These are phyloP conservation scores for Aurinia saxatilis DNA, from an alignment of 345 rosid genomes.

Conservation along the genomic window DNA sequence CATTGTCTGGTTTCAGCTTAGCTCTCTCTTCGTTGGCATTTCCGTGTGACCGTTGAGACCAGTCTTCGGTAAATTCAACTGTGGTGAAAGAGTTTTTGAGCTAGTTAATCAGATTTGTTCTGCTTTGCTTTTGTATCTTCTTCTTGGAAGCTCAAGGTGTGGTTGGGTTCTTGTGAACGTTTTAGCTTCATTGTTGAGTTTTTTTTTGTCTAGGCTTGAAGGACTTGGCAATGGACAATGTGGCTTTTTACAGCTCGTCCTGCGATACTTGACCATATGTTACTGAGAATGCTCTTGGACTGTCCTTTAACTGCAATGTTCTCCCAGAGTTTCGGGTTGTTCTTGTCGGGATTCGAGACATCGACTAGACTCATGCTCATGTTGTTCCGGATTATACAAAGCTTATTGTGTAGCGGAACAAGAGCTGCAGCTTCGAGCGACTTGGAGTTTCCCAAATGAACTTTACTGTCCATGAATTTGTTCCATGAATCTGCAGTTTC, in stretches of 20 bases:
- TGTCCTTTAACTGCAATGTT: constrained; percentile 77
- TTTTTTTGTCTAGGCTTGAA: constrained; percentile 52
- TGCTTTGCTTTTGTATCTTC: not conserved
- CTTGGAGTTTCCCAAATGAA: constrained; percentile 75
- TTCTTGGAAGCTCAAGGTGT: not conserved
- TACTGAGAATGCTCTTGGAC: constrained; percentile 67
- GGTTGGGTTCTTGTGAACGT: constrained; percentile 9
- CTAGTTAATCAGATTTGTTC: not conserved
- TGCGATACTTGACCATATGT: constrained; percentile 86
- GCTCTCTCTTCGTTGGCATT: too few relatives aligned
- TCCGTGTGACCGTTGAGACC: too few relatives aligned
- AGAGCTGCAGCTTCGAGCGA: constrained; percentile 92
- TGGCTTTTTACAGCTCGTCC: constrained; percentile 87
- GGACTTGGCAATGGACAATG: constrained; percentile 91
- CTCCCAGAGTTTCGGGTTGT: constrained; percentile 77
- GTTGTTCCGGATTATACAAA: constrained; percentile 89
- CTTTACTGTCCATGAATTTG: constrained; percentile 80
- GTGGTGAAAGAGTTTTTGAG: not conserved
- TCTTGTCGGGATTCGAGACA: constrained; percentile 68
- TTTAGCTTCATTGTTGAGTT: constrained; percentile 1
- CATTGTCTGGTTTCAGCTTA: too few relatives aligned
- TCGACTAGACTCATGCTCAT: constrained; percentile 94
- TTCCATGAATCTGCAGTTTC: constrained; percentile 70
- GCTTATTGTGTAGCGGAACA: constrained; percentile 73
- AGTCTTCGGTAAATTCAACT: too few relatives aligned